Conservation (phyloP, 179 eudicot genomes). For the Heliamphora pulchella region DNA sequence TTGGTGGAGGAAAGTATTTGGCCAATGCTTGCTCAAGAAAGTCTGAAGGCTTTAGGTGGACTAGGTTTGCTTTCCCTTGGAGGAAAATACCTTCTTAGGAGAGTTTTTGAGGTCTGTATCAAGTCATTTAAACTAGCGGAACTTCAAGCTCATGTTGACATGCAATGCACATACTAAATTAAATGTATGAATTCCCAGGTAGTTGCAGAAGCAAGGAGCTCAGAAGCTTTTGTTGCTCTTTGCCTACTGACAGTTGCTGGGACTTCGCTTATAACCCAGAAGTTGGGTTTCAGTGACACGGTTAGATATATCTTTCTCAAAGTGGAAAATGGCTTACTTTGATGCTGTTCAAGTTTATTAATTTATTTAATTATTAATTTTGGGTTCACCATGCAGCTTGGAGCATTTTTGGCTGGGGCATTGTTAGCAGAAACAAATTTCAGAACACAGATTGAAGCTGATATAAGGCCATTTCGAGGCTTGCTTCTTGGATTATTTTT, state of each 20-base stretch:
- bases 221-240: conserved; percentile 97
- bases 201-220: conserved; percentile 97
- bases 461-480: conserved; percentile 95
- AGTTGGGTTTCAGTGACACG: conserved; percentile 99
- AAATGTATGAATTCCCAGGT: conserved; percentile 47
- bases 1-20: conserved; percentile 71
- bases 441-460: conserved; percentile 97
- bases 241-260: conserved; percentile 96
- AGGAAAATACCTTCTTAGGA: conserved; percentile 68
- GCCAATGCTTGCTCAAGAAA: conserved; percentile 83
- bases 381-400: conserved; percentile 53
- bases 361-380: conserved; percentile 1
- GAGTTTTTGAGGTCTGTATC: conserved; percentile 77
- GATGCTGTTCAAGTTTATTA: background rate
- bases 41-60: conserved; percentile 80
- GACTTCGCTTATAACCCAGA: conserved; percentile 90
- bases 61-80: conserved; percentile 91
- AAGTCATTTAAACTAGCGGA: conserved; percentile 7
- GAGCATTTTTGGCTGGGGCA: conserved; percentile 98
- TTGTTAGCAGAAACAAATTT: conserved; percentile 93
- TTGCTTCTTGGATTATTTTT: conserved; percentile 94
- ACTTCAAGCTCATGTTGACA: conserved; percentile 5
- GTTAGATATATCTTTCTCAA: conserved; percentile 29
- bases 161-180: conserved; percentile 20
- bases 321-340: conserved; percentile 5